Evolutionary conservation across 306 rosid species (phyloP).

Genomic region (Ammopiptanthus mongolicus): DNA sequence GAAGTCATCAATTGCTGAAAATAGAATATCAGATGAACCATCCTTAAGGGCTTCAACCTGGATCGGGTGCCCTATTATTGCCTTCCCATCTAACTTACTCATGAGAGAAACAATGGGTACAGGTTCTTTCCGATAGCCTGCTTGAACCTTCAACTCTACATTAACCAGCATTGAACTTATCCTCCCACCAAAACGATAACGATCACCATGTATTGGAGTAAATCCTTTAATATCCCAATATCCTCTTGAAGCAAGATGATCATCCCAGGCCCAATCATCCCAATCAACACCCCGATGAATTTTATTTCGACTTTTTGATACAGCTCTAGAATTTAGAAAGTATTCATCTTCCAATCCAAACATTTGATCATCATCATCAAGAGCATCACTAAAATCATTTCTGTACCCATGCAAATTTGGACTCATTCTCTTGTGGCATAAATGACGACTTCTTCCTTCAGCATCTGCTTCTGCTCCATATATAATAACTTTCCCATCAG

Average conservation of each 20-base stretch:
- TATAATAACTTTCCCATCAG: slow-evolving; percentile 29
- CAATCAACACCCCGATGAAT: slow-evolving; percentile 41
- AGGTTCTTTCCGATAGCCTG: slow-evolving; percentile 71
- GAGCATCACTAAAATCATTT: slow-evolving; percentile 32
- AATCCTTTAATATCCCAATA: slow-evolving; percentile 56
- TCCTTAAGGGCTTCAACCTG: slow-evolving; percentile 69
- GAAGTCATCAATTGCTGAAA: slow-evolving; percentile 49
- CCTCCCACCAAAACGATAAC: slow-evolving; percentile 43
- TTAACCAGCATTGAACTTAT: slow-evolving; percentile 53
- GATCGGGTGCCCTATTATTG: slow-evolving; percentile 89
- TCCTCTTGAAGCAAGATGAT: slow-evolving; percentile 47
- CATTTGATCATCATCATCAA: slow-evolving; percentile 40
- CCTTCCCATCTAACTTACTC: slow-evolving; percentile 88
- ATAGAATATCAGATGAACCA: slow-evolving; percentile 60
- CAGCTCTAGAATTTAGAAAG: slow-evolving; percentile 39
- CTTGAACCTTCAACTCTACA: slow-evolving; percentile 81
- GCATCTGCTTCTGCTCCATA: slow-evolving; percentile 53
- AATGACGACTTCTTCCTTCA: slow-evolving; percentile 44
- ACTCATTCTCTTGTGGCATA: slow-evolving; percentile 23
- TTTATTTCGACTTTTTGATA: slow-evolving; percentile 37
- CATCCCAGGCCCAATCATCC: slow-evolving; percentile 64
- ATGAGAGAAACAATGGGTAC: slow-evolving; percentile 88
- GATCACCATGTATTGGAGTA: slow-evolving; percentile 34
- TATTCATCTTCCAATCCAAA: slow-evolving; percentile 52
- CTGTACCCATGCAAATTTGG: slow-evolving; percentile 21